Percentiles rank a stretch among this genome's conserved stretches.
Evolutionary conservation across 768 basidiomycete genomes (phyloP).

Genomic region (Tylopilus sp.): DNA sequence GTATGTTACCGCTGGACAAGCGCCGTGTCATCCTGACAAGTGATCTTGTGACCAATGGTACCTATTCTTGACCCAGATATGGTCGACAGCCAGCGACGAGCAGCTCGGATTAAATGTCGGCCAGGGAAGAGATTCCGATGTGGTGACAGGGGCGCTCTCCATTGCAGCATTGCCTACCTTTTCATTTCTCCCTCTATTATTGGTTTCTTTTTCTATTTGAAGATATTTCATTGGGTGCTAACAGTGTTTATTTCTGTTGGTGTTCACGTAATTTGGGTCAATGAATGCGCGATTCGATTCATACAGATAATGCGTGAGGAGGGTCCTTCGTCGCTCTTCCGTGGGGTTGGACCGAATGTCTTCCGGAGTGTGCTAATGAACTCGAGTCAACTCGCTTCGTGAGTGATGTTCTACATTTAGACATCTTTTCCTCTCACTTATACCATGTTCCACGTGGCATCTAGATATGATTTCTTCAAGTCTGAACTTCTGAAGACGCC

Average conservation of each 20-base stretch:
- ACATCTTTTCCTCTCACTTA: neutral
- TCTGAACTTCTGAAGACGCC: slow-evolving; percentile 66
- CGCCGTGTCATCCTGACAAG: neutral
- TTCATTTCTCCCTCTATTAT: neutral
- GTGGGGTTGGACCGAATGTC: slow-evolving; percentile 82
- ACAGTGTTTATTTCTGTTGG: neutral
- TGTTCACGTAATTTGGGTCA: neutral
- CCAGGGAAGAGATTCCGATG: neutral
- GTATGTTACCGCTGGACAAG: neutral
- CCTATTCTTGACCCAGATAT: neutral
- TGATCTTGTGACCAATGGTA: neutral
- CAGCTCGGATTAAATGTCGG: neutral
- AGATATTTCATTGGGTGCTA: slow-evolving; percentile 2
- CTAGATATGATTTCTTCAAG: slow-evolving; percentile 90
- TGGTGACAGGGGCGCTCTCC: neutral
- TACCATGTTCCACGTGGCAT: neutral
- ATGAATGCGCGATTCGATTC: neutral
- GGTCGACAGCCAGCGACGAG: neutral
- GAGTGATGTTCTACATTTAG: slow-evolving; percentile 26
- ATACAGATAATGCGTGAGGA: slow-evolving; percentile 84
- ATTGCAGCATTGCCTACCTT: neutral
- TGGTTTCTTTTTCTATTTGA: neutral
- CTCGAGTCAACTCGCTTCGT: slow-evolving; percentile 89
- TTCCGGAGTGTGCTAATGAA: slow-evolving; percentile 89
- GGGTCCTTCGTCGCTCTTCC: slow-evolving; percentile 67